A percentile compares a stretch with the other conserved stretches of the same genome.
These are phyloP conservation scores for Globisporangium nagaii DNA, from an alignment of 352 stramenopile genomes.

Conservation along the genomic window DNA sequence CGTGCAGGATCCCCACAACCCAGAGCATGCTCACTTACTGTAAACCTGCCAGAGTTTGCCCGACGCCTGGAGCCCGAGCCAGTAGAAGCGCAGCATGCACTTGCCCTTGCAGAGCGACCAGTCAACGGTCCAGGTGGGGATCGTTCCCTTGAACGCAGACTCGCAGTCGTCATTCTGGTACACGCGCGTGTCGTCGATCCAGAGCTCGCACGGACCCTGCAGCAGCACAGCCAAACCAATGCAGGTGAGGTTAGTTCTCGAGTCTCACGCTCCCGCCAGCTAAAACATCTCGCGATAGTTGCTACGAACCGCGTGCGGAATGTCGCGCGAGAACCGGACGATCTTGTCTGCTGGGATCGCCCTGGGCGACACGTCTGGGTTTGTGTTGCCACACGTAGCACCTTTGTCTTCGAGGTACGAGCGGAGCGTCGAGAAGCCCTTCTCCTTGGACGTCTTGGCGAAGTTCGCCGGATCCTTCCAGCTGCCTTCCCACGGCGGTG, in stretches of 20 bases:
- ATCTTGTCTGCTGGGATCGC: constrained; percentile 13
- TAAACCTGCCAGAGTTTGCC: neutral
- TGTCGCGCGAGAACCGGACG: constrained; percentile 12
- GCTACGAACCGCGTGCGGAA: neutral
- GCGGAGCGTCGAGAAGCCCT: constrained; percentile 10
- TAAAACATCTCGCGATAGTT: neutral
- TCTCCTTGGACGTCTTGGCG: neutral
- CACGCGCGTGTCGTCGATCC: neutral
- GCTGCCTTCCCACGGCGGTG: neutral
- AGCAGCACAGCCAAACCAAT: neutral
- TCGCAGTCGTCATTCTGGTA: constrained; percentile 2
- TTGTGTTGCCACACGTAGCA: constrained; percentile 16
- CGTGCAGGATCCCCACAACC: no score
- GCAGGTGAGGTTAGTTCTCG: no score
- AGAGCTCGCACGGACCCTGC: neutral
- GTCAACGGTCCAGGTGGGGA: constrained; percentile 6
- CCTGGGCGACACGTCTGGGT: constrained; percentile 9
- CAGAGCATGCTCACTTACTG: neutral
- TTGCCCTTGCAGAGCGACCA: neutral
- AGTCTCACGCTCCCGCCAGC: neutral
- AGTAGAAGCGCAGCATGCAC: neutral
- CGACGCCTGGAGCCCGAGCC: neutral
- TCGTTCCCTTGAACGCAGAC: neutral
- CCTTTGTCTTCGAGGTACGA: constrained; percentile 16
- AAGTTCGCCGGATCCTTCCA: constrained; percentile 2